Percentiles rank a stretch among this genome's conserved stretches.
phyloP scores from a whole-genome alignment of 352 stramenopile genomes.

The Phytophthora quininea region DNA sequence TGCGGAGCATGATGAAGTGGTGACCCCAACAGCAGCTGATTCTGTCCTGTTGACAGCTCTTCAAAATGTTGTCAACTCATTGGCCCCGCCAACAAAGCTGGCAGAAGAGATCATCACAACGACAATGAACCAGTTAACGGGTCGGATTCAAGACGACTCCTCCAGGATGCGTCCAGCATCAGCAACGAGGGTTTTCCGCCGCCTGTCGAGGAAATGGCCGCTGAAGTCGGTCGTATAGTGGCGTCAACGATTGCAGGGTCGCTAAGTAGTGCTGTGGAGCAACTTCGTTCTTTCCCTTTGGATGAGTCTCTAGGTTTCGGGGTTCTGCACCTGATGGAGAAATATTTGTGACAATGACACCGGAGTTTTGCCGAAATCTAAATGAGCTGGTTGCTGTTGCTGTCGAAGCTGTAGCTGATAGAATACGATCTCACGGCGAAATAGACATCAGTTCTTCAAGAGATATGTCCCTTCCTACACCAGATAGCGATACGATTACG shows the following conservation, averaged over 20 bases:
- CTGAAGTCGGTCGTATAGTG: constrained; percentile 46
- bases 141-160: constrained; percentile 9
- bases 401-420: constrained; percentile 26
- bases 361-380: constrained; percentile 27
- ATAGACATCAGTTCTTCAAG: not conserved
- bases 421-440: constrained; percentile 23
- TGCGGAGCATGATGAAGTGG: not conserved
- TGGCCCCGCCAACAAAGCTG: constrained; percentile 22
- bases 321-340: not conserved
- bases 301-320: not conserved
- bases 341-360: constrained; percentile 1
- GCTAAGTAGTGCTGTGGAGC: constrained; percentile 33
- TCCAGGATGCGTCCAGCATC: constrained; percentile 5
- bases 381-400: constrained; percentile 34
- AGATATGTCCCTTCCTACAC: not conserved
- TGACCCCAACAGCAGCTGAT: constrained; percentile 8
- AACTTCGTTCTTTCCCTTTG: constrained; percentile 21
- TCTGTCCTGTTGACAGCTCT: constrained; percentile 21
- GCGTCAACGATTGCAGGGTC: constrained; percentile 46
- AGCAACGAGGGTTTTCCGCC: not conserved
- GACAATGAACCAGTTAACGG: constrained; percentile 20
- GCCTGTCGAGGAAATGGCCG: constrained; percentile 26
- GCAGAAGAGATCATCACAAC: constrained; percentile 24
- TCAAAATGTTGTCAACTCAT: constrained; percentile 25
- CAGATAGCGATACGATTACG: not conserved